Conservation (phyloP, 2,329 filamentous ascomycete species). For the Diaporthe aspalathi region DNA sequence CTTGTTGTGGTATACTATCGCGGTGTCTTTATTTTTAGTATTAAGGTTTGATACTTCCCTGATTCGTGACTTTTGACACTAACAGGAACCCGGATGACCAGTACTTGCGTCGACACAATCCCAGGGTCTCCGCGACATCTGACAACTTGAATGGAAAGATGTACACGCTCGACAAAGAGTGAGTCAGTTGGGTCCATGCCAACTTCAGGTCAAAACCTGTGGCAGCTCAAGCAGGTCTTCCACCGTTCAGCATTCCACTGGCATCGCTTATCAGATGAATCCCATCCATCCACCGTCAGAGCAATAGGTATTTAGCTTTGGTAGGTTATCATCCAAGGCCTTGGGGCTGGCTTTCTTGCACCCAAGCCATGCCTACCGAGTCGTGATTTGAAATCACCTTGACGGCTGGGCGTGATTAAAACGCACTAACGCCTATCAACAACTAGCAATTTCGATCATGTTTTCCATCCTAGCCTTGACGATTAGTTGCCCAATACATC, state of each 20-base stretch:
- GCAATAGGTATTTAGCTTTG: background rate
- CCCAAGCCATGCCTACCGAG: background rate
- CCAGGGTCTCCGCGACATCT: constrained; percentile 6
- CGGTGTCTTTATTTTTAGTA: background rate
- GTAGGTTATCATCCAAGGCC: background rate
- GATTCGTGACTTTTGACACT: background rate
- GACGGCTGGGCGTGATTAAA: background rate
- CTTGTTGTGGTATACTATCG: background rate
- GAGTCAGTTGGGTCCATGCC: background rate
- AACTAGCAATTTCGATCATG: background rate
- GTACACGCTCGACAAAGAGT: background rate
- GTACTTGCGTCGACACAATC: background rate
- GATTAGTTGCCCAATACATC: background rate
- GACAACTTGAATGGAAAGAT: background rate
- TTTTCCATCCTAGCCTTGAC: background rate
- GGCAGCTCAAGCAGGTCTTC: background rate
- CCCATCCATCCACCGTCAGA: background rate
- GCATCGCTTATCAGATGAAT: background rate
- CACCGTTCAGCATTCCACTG: background rate
- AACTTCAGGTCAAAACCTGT: background rate
- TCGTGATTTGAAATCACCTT: background rate
- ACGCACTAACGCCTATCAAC: background rate
- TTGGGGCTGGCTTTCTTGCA: background rate
- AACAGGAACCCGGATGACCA: background rate
- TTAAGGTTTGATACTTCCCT: constrained; percentile 3